A percentile compares a stretch with the other conserved stretches of the same genome.
These are phyloP conservation scores for Pleurotus tuoliensis DNA, from an alignment of 768 basidiomycete genomes.

Conservation along the genomic window DNA sequence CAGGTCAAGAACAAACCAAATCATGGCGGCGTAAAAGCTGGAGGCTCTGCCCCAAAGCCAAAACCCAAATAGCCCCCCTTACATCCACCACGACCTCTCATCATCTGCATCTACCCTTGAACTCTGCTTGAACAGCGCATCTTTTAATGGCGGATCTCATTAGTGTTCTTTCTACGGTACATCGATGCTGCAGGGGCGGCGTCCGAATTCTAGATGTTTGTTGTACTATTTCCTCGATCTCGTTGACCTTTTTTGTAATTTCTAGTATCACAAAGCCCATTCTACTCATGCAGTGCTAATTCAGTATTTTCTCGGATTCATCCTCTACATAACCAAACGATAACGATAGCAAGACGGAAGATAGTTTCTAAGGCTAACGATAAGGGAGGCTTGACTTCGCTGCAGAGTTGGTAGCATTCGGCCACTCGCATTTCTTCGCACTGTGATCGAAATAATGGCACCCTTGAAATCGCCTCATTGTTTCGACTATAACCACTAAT, in stretches of 20 bases:
- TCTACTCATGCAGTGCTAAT: no score
- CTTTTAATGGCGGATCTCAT: not conserved
- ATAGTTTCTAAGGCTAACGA: no score
- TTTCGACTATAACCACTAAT: not conserved
- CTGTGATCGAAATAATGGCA: not conserved
- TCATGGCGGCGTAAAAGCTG: slow-evolving; percentile 6
- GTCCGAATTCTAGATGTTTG: not conserved
- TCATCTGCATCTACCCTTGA: not conserved
- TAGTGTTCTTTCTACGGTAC: not conserved
- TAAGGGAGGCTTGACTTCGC: no score
- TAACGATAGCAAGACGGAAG: no score
- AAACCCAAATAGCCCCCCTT: not conserved
- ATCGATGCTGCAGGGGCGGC: not conserved
- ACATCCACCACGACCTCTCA: no score
- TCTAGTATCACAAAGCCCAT: no score
- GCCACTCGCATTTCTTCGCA: no score
- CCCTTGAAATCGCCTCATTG: not conserved
- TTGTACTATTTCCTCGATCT: no score
- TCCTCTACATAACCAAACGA: no score
- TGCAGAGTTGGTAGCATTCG: no score
- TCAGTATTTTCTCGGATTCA: no score
- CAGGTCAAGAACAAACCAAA: slow-evolving; percentile 9
- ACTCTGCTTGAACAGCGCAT: not conserved
- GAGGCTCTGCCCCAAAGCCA: not conserved
- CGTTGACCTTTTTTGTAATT: no score